Evolutionary conservation across 2,329 filamentous ascomycete species (phyloP), one percentile per base, ranked within the genome.

Genomic region (Geoglossum cookeanum): DNA sequence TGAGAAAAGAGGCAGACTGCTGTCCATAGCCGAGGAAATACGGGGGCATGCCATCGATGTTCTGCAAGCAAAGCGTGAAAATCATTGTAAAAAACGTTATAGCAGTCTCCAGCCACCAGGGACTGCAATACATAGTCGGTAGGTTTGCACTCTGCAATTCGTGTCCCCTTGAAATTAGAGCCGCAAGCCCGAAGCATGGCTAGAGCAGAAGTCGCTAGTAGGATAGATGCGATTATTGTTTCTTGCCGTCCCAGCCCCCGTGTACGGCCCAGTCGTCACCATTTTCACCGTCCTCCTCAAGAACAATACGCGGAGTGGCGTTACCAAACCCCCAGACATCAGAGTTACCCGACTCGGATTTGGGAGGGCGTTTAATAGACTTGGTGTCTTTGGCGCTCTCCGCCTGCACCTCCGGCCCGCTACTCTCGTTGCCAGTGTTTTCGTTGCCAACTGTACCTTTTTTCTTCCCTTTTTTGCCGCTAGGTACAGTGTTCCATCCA

Each of bases 401-500:
- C 11, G 37, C 30, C 30, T 37, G 30, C 49, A 9, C 17, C 30
- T 58, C 57, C 17, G 44, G 37, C 8, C 59, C 59, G 55, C 71
- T 73, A 55, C 66, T 65, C 60, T 76, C 75, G 55, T 72, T 74
- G 59, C 67, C 66, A 33, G 68, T 73, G 55, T 73, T 71, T 22
- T 70, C 69, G 39, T 64, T 62, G 59, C 66, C 67, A 17, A 66
- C 64, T 61, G 68, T 70, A 67, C 74, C 75, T 66, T 75, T 77
- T 66, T 74, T 74, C 66, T 77, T 74, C 61, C 72, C 70, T 71
- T 81, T 81, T 64, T 71, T 70, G 44, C 67, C 69, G 62, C 71
- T 78, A 35, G 75, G 71, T 29, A 83, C 79, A 8, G 78, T 78
- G 61, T 75, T 80, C 80, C 80, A 83, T 56, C 75, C 75, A 58